Evolutionary conservation across 345 rosid genomes (phyloP).

Genomic region (Aquilaria malaccensis): DNA sequence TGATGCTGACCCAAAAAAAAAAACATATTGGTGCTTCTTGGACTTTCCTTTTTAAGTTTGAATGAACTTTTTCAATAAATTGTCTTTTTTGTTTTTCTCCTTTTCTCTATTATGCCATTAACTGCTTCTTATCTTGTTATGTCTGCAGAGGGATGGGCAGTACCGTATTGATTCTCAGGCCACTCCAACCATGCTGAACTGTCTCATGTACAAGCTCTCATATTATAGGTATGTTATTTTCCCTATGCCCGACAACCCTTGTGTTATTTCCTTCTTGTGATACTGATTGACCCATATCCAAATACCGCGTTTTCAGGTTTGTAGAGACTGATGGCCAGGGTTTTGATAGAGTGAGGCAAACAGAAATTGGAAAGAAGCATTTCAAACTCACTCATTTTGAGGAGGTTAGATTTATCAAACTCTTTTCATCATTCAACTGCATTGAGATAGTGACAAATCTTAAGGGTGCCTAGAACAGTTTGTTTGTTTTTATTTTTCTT

Average conservation of each 20-base stretch:
- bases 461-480: no score
- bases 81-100: background rate
- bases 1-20: background rate
- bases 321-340: conserved; percentile 96
- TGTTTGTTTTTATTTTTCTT: background rate
- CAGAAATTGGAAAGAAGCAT: conserved; percentile 94
- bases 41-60: background rate
- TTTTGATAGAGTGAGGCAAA: conserved; percentile 81
- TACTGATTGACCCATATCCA: background rate
- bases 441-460: background rate
- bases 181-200: conserved; percentile 89
- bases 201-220: conserved; percentile 94
- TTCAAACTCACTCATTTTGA: conserved; percentile 92
- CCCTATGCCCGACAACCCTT: background rate
- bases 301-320: conserved; percentile 45
- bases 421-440: background rate
- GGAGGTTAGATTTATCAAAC: conserved; percentile 48
- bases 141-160: conserved; percentile 81
- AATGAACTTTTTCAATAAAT: conserved; percentile 6
- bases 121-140: conserved; percentile 4
- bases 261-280: background rate
- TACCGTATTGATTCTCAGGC: conserved; percentile 94
- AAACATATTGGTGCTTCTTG: background rate
- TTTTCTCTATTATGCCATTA: conserved; percentile 6
- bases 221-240: conserved; percentile 70